Conservation (phyloP, 208 protist species). For the Herpetomonas tarakana region DNA sequence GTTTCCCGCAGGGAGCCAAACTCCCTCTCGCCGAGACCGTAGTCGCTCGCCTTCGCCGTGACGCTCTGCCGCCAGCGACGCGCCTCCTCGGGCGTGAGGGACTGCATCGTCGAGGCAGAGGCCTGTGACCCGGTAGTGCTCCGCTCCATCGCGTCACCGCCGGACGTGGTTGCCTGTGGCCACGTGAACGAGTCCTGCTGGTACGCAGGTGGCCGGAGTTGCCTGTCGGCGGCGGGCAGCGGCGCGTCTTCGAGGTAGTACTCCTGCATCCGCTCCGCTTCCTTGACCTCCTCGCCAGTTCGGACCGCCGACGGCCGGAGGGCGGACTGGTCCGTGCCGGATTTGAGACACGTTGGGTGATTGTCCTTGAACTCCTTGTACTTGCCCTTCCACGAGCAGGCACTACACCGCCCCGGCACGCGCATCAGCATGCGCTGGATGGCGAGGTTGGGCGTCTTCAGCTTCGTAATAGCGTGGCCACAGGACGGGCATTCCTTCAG, state of each 20-base stretch:
- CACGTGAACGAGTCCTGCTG: background rate
- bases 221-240: background rate
- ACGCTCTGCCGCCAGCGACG: constrained; percentile 21
- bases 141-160: constrained; percentile 1
- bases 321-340: constrained; percentile 4
- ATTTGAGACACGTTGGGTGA: constrained; percentile 30
- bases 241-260: constrained; percentile 36
- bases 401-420: constrained; percentile 35
- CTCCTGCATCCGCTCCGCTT: constrained; percentile 24
- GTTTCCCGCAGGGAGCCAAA: constrained; percentile 29
- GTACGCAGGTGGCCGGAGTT: background rate
- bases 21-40: constrained; percentile 36
- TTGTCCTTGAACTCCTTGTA: constrained; percentile 46
- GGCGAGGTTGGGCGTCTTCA: constrained; percentile 27
- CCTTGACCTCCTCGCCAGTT: background rate
- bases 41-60: constrained; percentile 19
- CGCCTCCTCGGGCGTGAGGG: constrained; percentile 9
- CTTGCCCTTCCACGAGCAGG: constrained; percentile 50
- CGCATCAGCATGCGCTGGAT: constrained; percentile 46
- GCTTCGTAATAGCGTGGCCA: constrained; percentile 18
- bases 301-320: background rate
- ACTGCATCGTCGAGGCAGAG: background rate
- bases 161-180: background rate
- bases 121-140: background rate
- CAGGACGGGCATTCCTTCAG: constrained; percentile 51